A percentile compares a stretch with the other conserved stretches of the same genome.
phyloP scores from a whole-genome alignment of 106 monocot genomes.

The Ottelia alismoides region DNA sequence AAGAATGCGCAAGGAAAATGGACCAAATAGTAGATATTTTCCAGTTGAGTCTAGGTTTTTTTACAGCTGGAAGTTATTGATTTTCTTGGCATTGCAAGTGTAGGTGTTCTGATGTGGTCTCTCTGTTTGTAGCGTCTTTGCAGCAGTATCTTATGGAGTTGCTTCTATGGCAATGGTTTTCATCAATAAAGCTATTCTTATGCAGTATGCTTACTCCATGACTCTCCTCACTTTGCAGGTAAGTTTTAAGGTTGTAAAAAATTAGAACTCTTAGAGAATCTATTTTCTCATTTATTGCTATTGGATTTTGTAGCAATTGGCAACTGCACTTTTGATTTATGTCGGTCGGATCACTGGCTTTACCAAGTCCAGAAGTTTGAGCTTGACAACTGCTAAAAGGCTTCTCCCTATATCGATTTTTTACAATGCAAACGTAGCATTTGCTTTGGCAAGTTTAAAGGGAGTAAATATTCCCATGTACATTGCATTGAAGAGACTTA shows the following conservation, averaged over 20 bases:
- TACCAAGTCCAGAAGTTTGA: constrained; percentile 46
- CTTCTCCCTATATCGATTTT: constrained; percentile 86
- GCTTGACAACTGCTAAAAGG: constrained; percentile 62
- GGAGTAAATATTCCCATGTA: constrained; percentile 99
- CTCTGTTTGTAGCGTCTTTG: constrained; percentile 38
- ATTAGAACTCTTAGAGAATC: not conserved
- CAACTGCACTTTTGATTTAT: constrained; percentile 60
- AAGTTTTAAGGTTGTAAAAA: not conserved
- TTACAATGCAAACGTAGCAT: constrained; percentile 98
- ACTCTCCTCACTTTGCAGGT: constrained; percentile 94
- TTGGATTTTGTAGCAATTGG: constrained; percentile 48
- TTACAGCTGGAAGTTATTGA: not conserved
- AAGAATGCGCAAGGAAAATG: not conserved
- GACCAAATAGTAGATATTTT: not conserved
- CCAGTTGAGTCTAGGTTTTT: not conserved
- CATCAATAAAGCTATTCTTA: constrained; percentile 95
- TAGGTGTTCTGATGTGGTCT: constrained; percentile 1
- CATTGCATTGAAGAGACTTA: constrained; percentile 92
- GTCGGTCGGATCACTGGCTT: constrained; percentile 39
- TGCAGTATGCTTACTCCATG: constrained; percentile 93
- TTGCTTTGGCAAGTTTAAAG: constrained; percentile 89
- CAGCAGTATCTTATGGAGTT: constrained; percentile 78
- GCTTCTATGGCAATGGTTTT: constrained; percentile 99
- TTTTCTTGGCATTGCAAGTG: no score
- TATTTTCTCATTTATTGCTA: not conserved